These are phyloP conservation scores for Starmerella scarabaei DNA, from an alignment of 805 yeast species.

Conservation along the genomic window DNA sequence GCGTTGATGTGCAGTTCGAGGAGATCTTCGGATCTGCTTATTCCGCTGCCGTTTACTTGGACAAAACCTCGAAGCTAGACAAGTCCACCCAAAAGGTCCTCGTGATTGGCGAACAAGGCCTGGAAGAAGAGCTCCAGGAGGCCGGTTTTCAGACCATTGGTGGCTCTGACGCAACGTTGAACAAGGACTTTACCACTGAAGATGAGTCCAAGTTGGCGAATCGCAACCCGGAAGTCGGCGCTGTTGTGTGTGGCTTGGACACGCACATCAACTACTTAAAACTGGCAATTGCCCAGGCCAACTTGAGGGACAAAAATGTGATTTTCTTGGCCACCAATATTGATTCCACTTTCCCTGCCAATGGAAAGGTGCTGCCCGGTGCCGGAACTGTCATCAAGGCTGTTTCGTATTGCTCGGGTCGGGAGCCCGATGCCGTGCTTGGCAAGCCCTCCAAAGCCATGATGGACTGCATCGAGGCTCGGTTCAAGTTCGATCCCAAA, in stretches of 20 bases:
- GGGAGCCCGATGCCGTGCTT: slow-evolving; percentile 66
- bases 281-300: slow-evolving; percentile 68
- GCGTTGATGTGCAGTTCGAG: slow-evolving; percentile 34
- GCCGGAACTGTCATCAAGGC: slow-evolving; percentile 86
- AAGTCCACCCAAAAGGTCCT: slow-evolving; percentile 60
- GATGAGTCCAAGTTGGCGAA: slow-evolving; percentile 31
- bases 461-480: slow-evolving; percentile 78
- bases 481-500: slow-evolving; percentile 37
- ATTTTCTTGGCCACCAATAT: slow-evolving; percentile 85
- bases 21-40: slow-evolving; percentile 88
- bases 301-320: slow-evolving; percentile 50
- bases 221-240: slow-evolving; percentile 60
- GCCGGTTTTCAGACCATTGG: slow-evolving; percentile 69
- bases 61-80: slow-evolving; percentile 60
- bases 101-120: slow-evolving; percentile 82
- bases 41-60: slow-evolving; percentile 78
- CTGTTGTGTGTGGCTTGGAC: slow-evolving; percentile 83
- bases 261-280: slow-evolving; percentile 66
- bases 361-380: slow-evolving; percentile 78
- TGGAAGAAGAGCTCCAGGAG: slow-evolving; percentile 60
- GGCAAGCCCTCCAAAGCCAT: slow-evolving; percentile 86
- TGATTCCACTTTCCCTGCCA: slow-evolving; percentile 87
- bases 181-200: slow-evolving; percentile 40
- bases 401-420: slow-evolving; percentile 59
- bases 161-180: slow-evolving; percentile 59